These are phyloP conservation scores for Stereum hirsutum DNA, from an alignment of 1,284 basidiomycete genomes.

Conservation along the genomic window DNA sequence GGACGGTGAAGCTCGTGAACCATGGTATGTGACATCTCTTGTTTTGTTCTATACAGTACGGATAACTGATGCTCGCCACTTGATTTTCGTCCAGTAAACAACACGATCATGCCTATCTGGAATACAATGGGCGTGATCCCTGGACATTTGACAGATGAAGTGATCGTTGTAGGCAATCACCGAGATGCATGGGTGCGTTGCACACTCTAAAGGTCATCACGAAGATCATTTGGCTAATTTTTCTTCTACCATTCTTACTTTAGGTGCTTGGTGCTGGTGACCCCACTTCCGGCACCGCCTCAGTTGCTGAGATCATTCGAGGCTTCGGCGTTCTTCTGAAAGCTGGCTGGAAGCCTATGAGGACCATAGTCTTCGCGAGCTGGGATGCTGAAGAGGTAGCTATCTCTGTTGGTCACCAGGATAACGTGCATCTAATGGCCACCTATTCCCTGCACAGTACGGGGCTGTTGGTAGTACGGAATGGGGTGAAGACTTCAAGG, in stretches of 20 bases:
- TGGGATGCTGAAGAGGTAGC: conserved; percentile 90
- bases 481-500: conserved; percentile 83
- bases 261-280: conserved; percentile 70
- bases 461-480: conserved; percentile 85
- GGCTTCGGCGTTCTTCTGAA: conserved; percentile 70
- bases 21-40: conserved; percentile 35
- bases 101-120: conserved; percentile 76
- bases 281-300: conserved; percentile 82
- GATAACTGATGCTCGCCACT: neutral
- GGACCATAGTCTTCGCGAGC: conserved; percentile 83
- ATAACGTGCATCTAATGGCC: neutral
- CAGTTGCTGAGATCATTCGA: conserved; percentile 74
- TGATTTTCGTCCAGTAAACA: conserved; percentile 40
- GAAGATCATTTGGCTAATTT: neutral
- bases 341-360: conserved; percentile 82
- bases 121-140: conserved; percentile 89
- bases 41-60: too few relatives aligned
- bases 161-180: conserved; percentile 82
- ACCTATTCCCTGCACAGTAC: conserved; percentile 45
- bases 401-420: neutral
- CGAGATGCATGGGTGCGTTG: conserved; percentile 55
- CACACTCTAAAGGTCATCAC: too few relatives aligned
- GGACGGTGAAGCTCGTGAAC: conserved; percentile 49
- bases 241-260: conserved; percentile 10
- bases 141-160: conserved; percentile 80